Evolutionary conservation across 148 eudicot species (phyloP), one percentile per base, ranked within the genome.

Genomic region (Pharnaceum exiguum): DNA sequence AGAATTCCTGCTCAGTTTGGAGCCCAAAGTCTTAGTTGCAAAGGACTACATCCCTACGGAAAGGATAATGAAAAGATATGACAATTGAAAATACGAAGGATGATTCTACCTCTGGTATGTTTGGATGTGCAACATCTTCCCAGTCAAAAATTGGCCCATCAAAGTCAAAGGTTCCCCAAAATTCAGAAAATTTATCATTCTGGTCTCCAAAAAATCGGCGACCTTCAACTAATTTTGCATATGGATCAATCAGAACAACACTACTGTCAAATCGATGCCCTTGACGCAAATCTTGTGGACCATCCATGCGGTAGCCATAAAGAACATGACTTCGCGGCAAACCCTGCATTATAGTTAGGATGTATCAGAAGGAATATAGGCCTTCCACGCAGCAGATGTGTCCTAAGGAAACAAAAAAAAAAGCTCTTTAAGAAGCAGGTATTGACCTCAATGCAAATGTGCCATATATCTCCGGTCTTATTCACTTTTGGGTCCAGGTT

Each of bases 401-500:
- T 23, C n/a, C 8, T 15, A 8, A n/a, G n/a, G n/a, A n/a, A n/a
- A n/a, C n/a, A n/a, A n/a, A n/a, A 1, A 54, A 55, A 21, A 55
- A 26, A 36, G 33, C 15, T n/a, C 22, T 46, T n/a, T 11, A 9
- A 29, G 4, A 43, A n/a, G 7, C 31, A 16, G 25, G 21, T 36
- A 9, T 15, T 59, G 75, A 94, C 99, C 99, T 83, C 79, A 8
- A 94, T 54, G 67, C 82, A 78, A 48, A 89, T 82, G 65, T 94
- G 99, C 99, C 99, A 94, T 82, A 78, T 77, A 64, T 94, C 83
- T 63, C 95, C 99, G 12, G 99, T 94, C 76, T 56, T 82, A 65
- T 89, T 89, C 43, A 67, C 68, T 45, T 57, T 62, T 39, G 85
- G 79, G 57, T 94, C 91, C 81, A 94, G 60, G 62, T 60, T 68